A percentile compares a stretch with the other conserved stretches of the same genome.
Conservation (phyloP, 2,329 filamentous ascomycete genomes). For the Trichoderma atrobrunneum region DNA sequence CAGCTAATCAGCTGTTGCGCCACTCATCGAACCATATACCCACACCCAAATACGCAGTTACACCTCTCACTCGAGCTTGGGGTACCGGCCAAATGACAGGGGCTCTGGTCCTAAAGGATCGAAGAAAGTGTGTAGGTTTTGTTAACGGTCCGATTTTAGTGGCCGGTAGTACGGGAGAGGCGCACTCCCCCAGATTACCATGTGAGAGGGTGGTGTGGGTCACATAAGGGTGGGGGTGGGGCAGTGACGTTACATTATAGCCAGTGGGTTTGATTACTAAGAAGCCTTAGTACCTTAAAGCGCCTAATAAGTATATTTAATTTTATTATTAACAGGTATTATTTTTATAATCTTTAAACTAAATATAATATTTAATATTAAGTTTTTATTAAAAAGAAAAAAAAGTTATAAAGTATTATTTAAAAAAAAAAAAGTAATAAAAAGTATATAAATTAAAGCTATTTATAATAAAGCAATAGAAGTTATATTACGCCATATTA, state of each 20-base stretch:
- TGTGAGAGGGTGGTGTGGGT: not conserved
- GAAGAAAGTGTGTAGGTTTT: not conserved
- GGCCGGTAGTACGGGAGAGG: not conserved
- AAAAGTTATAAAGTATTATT: too few relatives aligned
- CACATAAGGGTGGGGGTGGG: not conserved
- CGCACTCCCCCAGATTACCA: not conserved
- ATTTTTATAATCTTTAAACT: too few relatives aligned
- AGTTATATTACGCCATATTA: too few relatives aligned
- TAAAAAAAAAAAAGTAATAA: too few relatives aligned
- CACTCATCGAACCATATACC: not conserved
- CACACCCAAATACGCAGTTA: not conserved
- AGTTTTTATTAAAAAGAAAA: too few relatives aligned
- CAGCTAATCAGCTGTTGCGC: not conserved
- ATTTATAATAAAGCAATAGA: too few relatives aligned
- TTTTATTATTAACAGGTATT: too few relatives aligned
- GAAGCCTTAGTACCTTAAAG: not conserved
- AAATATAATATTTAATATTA: too few relatives aligned
- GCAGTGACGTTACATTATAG: not conserved
- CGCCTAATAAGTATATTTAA: too few relatives aligned
- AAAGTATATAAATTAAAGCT: too few relatives aligned
- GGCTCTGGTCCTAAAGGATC: slow-evolving; percentile 5
- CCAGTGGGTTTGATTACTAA: not conserved
- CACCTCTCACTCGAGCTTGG: not conserved
- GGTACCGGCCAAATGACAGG: not conserved
- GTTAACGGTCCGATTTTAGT: slow-evolving; percentile 15